Percentiles rank a stretch among this genome's conserved stretches.
These are phyloP conservation scores for Chimonanthus salicifolius DNA, from an alignment of 164 flowering plant species.

Conservation along the genomic window DNA sequence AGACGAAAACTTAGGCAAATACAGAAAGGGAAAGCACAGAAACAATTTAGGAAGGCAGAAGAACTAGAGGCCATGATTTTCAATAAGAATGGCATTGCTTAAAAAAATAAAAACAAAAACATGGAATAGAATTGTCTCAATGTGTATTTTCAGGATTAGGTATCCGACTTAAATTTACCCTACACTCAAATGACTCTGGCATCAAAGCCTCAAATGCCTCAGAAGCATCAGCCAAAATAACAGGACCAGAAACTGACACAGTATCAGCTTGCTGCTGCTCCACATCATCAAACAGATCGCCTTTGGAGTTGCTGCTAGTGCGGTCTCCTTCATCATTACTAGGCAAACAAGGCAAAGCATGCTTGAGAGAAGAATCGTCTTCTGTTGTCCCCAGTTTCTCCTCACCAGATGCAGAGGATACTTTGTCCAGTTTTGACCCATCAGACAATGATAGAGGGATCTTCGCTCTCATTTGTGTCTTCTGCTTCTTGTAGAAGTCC, in stretches of 20 bases:
- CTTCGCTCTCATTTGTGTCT: slow-evolving; percentile 14
- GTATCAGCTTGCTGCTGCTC: slow-evolving; percentile 5
- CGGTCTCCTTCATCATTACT: slow-evolving; percentile 1
- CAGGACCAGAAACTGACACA: slow-evolving; percentile 15
- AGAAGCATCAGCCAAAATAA: slow-evolving; percentile 30
- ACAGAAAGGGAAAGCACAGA: not conserved
- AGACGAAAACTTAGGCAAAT: not conserved
- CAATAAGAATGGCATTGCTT: not conserved
- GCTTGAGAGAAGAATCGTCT: not conserved
- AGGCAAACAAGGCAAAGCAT: not conserved
- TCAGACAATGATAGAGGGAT: not conserved
- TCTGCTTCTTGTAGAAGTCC: slow-evolving; percentile 59
- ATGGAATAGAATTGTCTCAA: slow-evolving; percentile 57
- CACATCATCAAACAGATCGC: not conserved
- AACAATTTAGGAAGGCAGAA: not conserved
- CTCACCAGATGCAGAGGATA: not conserved
- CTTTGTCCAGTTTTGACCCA: slow-evolving; percentile 10
- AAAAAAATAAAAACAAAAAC: not conserved
- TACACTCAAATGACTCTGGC: slow-evolving; percentile 56
- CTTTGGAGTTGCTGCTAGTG: slow-evolving; percentile 5
- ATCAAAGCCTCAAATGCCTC: slow-evolving; percentile 43
- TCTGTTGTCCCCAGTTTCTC: not conserved
- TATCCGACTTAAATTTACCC: slow-evolving; percentile 81
- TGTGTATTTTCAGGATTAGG: slow-evolving; percentile 94
- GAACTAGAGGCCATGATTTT: not conserved